Evolutionary conservation across 371 early-diverging fungal genomes (phyloP), one percentile per base, ranked within the genome.

Genomic region (Phascolomyces articulosus): DNA sequence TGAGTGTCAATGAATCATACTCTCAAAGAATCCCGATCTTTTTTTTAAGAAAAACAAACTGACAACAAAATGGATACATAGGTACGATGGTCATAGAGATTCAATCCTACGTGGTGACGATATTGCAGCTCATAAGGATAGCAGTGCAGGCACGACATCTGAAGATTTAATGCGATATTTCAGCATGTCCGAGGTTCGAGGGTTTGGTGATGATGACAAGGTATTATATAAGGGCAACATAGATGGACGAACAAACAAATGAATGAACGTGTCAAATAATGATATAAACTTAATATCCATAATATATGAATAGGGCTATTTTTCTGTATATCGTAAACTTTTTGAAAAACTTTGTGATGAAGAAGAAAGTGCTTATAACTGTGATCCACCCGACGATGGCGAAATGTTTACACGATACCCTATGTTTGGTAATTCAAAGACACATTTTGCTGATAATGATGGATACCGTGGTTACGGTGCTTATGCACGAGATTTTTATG

Each of bases 41-140:
- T n/a, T n/a, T n/a, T n/a, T n/a, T n/a, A n/a, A n/a, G n/a, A n/a
- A n/a, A n/a, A n/a, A n/a, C n/a, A n/a, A n/a, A n/a, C n/a, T n/a
- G 31, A 23, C 31, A 26, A n/a, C 31, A 27, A 4, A 58, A 24
- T 21, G 40, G 2, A 16, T 44, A 29, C 18, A 41, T 49, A 88
- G 89, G 89, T 90, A 95, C 68, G 93, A 95, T 70, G 85, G 85
- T 8, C 93, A 95, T 75, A 70, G 92, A 62, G 94, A 94, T 66
- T 85, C 88, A 7, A 94, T 94, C 70, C 78, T 94, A 51, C 82
- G 91, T 44, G 95, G 91, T 29, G 87, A 89, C 60, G 87, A 86
- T 41, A 47, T 57, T 31, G 55, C 69, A 18, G 72, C 58, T 4
- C 68, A 68, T 49, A 58, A 58, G 27, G 73, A 74, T 40, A 77